A percentile compares a stretch with the other conserved stretches of the same genome.
Conservation (phyloP, 2,329 filamentous ascomycete genomes). For the Aspergillus ustus region DNA sequence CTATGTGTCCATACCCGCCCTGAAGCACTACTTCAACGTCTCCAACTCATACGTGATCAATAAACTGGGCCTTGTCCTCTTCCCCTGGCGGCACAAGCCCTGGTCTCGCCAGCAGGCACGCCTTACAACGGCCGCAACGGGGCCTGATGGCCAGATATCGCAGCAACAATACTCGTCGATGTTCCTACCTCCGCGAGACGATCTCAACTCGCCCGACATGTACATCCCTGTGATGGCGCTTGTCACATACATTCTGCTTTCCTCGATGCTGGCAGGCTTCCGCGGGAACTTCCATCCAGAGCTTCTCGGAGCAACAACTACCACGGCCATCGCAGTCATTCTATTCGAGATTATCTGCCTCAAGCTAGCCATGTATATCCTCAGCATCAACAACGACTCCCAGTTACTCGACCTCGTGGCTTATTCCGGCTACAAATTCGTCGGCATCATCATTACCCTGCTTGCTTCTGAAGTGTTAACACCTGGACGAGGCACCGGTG, state of each 20-base stretch:
- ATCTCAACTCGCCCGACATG: conserved; percentile 98
- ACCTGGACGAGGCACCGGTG: conserved; percentile 78
- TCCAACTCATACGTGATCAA: conserved; percentile 95
- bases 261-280: conserved; percentile 85
- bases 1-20: conserved; percentile 87
- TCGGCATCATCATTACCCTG: conserved; percentile 91
- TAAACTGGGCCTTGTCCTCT: conserved; percentile 91
- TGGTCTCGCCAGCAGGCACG: conserved; percentile 88
- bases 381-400: conserved; percentile 91
- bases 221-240: conserved; percentile 99
- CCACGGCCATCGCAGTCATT: conserved; percentile 80
- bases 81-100: conserved; percentile 96
- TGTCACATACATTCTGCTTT: conserved; percentile 95
- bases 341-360: conserved; percentile 86
- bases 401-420: conserved; percentile 93
- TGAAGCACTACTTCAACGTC: conserved; percentile 99
- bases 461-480: conserved; percentile 77
- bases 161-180: conserved; percentile 57
- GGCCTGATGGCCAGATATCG: conserved; percentile 65
- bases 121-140: conserved; percentile 45
- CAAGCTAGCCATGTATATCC: conserved; percentile 89
- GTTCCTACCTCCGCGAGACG: conserved; percentile 90
- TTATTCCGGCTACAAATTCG: conserved; percentile 98
- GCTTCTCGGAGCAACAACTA: conserved; percentile 85
- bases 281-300: conserved; percentile 93